These are phyloP conservation scores for Laetiporus sulphureus DNA, from an alignment of 1,284 basidiomycete species.

Conservation along the genomic window DNA sequence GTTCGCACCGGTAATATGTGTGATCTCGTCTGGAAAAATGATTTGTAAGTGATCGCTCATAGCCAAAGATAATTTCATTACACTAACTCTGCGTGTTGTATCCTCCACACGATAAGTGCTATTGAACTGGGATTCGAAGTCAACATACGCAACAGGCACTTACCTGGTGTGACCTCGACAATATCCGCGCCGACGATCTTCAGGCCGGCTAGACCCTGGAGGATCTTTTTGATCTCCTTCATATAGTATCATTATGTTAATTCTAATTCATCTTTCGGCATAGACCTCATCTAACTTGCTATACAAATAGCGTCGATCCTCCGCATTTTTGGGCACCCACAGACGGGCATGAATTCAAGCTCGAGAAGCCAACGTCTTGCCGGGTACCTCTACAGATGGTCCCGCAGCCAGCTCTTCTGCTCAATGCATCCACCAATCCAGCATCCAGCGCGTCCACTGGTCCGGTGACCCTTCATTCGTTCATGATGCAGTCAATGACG, in stretches of 20 bases:
- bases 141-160: constrained; percentile 1
- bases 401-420: no score
- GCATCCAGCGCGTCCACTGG: neutral
- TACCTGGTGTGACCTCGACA: constrained; percentile 32
- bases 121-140: neutral
- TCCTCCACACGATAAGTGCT: constrained; percentile 7
- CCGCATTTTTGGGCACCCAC: constrained; percentile 56
- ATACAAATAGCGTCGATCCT: constrained; percentile 33
- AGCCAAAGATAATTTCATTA: neutral
- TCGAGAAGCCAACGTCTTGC: constrained; percentile 25
- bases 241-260: no score
- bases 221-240: constrained; percentile 34
- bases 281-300: no score
- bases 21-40: constrained; percentile 24
- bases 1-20: constrained; percentile 29
- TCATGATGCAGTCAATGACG: constrained; percentile 17
- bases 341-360: constrained; percentile 62
- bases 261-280: no score
- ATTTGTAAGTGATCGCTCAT: neutral
- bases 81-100: constrained; percentile 25
- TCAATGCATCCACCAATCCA: no score
- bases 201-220: constrained; percentile 30
- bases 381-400: constrained; percentile 19
- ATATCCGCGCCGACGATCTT: constrained; percentile 35
- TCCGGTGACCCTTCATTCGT: constrained; percentile 12